These are phyloP conservation scores for Lepidium africanum DNA, from an alignment of 345 rosid genomes.

Conservation along the genomic window DNA sequence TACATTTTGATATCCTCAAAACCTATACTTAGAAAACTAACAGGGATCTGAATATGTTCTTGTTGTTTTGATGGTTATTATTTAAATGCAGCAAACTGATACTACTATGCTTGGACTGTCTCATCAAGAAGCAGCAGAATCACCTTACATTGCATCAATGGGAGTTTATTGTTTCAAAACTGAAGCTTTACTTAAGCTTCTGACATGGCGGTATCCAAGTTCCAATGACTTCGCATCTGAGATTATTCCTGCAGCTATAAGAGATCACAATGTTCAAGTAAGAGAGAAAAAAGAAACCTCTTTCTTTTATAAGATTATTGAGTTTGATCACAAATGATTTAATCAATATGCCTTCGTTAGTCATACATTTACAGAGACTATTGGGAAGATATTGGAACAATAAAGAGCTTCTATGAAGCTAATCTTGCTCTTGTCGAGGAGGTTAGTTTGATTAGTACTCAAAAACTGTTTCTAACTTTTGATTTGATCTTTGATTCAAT, in stretches of 20 bases:
- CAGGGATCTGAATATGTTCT: background rate
- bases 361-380: constrained; percentile 75
- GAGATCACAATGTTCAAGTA: constrained; percentile 77
- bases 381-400: constrained; percentile 97
- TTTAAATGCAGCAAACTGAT: constrained; percentile 60
- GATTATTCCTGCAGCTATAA: constrained; percentile 82
- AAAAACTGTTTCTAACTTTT: background rate
- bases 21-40: background rate
- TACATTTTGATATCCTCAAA: constrained; percentile 10
- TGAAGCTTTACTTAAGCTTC: constrained; percentile 56
- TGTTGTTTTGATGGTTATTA: background rate
- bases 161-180: constrained; percentile 86
- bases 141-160: constrained; percentile 90
- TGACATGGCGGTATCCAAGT: constrained; percentile 70
- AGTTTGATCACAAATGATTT: background rate
- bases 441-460: constrained; percentile 33
- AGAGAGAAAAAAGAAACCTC: constrained; percentile 4
- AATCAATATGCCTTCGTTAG: constrained; percentile 28
- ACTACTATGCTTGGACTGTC: constrained; percentile 61
- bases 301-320: background rate
- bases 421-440: constrained; percentile 88
- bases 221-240: constrained; percentile 94
- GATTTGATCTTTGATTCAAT: background rate
- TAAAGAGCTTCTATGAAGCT: constrained; percentile 82
- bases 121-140: constrained; percentile 49